phyloP scores from a whole-genome alignment of 2,329 filamentous ascomycete species.

The Pestalotiopsis sp. region DNA sequence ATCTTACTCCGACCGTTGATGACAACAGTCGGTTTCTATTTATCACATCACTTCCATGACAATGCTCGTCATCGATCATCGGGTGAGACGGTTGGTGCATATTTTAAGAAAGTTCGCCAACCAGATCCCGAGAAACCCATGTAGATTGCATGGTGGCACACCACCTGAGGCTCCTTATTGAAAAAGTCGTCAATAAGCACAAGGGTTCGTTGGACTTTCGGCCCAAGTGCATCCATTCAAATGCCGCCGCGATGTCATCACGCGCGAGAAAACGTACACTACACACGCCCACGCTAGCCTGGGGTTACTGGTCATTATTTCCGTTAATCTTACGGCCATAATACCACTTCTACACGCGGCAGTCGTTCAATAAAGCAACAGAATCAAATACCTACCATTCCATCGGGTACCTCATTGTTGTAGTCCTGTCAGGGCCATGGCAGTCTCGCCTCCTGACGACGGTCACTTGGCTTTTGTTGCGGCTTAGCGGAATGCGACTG shows the following conservation, averaged over 20 bases:
- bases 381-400: neutral
- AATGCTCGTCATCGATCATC: neutral
- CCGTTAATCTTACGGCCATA: neutral
- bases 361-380: neutral
- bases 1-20: neutral
- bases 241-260: neutral
- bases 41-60: neutral
- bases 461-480: neutral
- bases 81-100: neutral
- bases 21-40: neutral
- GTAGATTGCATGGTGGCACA: neutral
- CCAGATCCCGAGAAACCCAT: neutral
- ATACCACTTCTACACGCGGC: neutral
- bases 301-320: neutral
- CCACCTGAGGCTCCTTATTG: neutral
- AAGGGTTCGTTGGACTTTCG: neutral
- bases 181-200: neutral
- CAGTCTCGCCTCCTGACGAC: neutral
- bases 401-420: neutral
- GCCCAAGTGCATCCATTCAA: neutral
- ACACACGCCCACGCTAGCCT: neutral
- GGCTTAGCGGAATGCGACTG: neutral
- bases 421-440: neutral
- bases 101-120: neutral
- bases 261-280: neutral